Evolutionary conservation across 768 basidiomycete species (phyloP).

Genomic region (Amanita rubescens): DNA sequence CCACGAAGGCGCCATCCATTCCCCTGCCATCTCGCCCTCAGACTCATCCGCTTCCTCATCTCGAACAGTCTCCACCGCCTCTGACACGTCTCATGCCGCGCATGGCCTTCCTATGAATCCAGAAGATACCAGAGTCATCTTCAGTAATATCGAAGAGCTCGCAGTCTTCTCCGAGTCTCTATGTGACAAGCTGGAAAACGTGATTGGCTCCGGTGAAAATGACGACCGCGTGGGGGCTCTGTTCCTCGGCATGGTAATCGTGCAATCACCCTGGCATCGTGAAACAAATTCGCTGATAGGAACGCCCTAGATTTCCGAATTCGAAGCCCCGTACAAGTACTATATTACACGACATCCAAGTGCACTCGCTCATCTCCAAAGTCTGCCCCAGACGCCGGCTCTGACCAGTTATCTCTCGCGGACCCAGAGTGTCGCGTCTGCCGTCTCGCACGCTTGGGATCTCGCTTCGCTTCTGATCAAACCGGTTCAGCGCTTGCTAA

Average conservation of each 20-base stretch:
- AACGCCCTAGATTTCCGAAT: slow-evolving; percentile 52
- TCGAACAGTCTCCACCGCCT: slow-evolving; percentile 42
- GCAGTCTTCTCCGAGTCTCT: slow-evolving; percentile 66
- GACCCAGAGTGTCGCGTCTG: slow-evolving; percentile 58
- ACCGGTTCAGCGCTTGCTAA: slow-evolving; percentile 92
- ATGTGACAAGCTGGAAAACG: slow-evolving; percentile 54
- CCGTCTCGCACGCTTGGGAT: slow-evolving; percentile 86
- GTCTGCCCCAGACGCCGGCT: slow-evolving; percentile 43
- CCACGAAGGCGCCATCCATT: slow-evolving; percentile 25
- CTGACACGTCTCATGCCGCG: slow-evolving; percentile 32
- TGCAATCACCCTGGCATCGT: not conserved
- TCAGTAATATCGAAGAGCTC: slow-evolving; percentile 70
- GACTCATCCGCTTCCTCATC: slow-evolving; percentile 44
- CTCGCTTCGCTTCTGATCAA: slow-evolving; percentile 92
- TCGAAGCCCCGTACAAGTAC: slow-evolving; percentile 67
- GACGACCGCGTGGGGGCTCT: slow-evolving; percentile 64
- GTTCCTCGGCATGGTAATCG: slow-evolving; percentile 64
- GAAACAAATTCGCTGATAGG: slow-evolving; percentile 7
- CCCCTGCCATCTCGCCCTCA: slow-evolving; percentile 38
- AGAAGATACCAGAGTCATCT: slow-evolving; percentile 66
- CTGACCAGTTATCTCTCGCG: slow-evolving; percentile 60
- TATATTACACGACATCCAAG: slow-evolving; percentile 78
- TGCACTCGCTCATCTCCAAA: slow-evolving; percentile 60
- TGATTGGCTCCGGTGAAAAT: slow-evolving; percentile 59
- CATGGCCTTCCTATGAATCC: slow-evolving; percentile 56